These are phyloP conservation scores for Cephalotrichum gorgonifer DNA, from an alignment of 2,329 filamentous ascomycete genomes.

Conservation along the genomic window DNA sequence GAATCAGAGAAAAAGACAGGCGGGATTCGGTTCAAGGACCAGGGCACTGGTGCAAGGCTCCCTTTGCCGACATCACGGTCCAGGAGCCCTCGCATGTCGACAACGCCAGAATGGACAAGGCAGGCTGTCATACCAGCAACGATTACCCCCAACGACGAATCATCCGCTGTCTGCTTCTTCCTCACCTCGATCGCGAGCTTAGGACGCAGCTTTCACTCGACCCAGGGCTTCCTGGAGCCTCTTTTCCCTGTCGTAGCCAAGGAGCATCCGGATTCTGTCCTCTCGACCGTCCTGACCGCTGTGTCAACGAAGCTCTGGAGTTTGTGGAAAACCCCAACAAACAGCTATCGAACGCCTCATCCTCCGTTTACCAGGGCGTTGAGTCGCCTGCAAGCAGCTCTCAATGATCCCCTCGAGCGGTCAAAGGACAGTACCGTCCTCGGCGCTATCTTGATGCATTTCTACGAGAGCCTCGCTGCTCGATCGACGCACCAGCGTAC, in stretches of 20 bases:
- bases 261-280: conserved; percentile 8
- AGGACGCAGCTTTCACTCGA: conserved; percentile 10
- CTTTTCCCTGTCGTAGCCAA: conserved; percentile 7
- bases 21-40: conserved; percentile 9
- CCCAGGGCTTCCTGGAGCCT: conserved; percentile 10
- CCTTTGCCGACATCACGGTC: conserved; percentile 7
- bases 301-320: conserved; percentile 9
- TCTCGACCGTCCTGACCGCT: conserved; percentile 8
- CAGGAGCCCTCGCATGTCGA: conserved; percentile 7
- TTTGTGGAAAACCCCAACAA: conserved; percentile 8
- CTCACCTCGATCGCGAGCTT: conserved; percentile 9
- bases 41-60: conserved; percentile 4
- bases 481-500: conserved; percentile 7
- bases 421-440: conserved; percentile 9
- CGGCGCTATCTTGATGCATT: conserved; percentile 9
- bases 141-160: conserved; percentile 9
- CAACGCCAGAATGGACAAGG: conserved; percentile 5
- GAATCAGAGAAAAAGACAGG: conserved; percentile 7
- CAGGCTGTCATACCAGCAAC: conserved; percentile 7
- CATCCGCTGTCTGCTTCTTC: conserved; percentile 9
- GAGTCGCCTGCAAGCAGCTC: conserved; percentile 8
- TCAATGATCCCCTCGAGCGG: conserved; percentile 9
- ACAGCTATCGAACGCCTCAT: conserved; percentile 8
- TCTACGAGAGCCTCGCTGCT: conserved; percentile 10
- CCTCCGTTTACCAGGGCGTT: conserved; percentile 7